Conservation (phyloP, 192 early-diverging fungal genomes). For the Gryganskiella cystojenkinii region DNA sequence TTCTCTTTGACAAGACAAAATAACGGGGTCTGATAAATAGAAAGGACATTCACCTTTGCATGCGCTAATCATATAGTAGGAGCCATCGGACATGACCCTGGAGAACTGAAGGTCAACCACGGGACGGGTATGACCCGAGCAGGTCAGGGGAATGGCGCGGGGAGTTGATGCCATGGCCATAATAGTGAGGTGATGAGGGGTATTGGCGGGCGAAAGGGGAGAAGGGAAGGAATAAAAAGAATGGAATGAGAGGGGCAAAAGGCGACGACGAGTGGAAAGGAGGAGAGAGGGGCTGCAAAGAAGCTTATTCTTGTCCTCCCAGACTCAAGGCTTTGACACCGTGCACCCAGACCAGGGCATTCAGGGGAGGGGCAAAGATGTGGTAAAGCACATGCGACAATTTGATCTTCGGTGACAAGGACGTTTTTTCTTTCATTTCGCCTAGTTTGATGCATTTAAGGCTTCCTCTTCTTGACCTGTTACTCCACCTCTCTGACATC, state of each 20-base stretch:
- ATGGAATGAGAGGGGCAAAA: not conserved
- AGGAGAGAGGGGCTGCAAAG: not conserved
- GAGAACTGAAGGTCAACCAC: constrained; percentile 92
- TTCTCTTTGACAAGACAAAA: not conserved
- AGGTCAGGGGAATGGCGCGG: constrained; percentile 82
- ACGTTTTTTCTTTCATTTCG: no score
- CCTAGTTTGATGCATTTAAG: no score
- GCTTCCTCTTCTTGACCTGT: no score
- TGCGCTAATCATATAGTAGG: constrained; percentile 85
- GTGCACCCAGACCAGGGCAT: no score
- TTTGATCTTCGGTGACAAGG: no score
- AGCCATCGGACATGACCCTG: constrained; percentile 72
- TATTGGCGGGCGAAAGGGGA: constrained; percentile 4
- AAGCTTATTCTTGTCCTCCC: no score
- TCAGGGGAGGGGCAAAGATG: no score
- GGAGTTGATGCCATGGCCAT: constrained; percentile 55
- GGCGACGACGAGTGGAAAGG: not conserved
- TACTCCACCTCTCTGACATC: not conserved
- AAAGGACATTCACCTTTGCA: constrained; percentile 75
- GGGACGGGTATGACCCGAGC: constrained; percentile 91
- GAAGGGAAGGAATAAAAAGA: constrained; percentile 3
- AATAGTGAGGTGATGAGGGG: constrained; percentile 1
- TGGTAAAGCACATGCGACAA: no score
- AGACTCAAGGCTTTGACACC: no score
- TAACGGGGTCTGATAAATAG: not conserved